Base-by-base conservation (phyloP, 495 filamentous ascomycete species). In the Aspergillus steynii region DNA sequence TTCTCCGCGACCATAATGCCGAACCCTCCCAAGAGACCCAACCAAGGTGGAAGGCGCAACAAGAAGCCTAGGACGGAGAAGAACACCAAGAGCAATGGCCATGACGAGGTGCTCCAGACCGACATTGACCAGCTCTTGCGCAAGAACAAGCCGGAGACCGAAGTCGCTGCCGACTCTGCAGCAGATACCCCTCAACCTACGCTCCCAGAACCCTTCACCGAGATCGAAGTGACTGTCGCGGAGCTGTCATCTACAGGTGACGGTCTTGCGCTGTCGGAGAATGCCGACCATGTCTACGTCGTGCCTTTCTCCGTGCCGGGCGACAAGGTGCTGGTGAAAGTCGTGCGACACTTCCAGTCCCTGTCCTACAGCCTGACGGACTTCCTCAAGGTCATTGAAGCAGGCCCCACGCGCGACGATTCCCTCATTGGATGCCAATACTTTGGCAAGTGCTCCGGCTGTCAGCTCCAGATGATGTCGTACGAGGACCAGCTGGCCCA, bases 401-500 rank as follows among this genome's bases (percentile, higher is more conserved):
- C 95, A 0, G 91, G 91, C 0, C 83, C 86, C 1, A 77, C 88
- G 46, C 87, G 95, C 63, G 86, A 97, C 62, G 92, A 97, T 68
- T 81, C 77, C 50, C 81, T 86, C 2, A 82, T 96, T 65, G 75
- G 81, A 50, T 99, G 95, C 80, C 79, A 83, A 65, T 98, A 98
- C 77, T 99, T 99, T 68, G 74, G 82, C 34, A 84, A 80, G 55
- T 99, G 95, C 72, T 91, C 90, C 0, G 95, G 95, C 4, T 99
- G 95, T 68, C 96, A 98, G 77, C 91, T 97, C 70, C 95, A 99
- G 74, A 97, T 97, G 92, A 85, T 99, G 58, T 84, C 91, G 48
- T 99, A 99, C 74, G 77, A 82, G 31, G 87, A 90, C 58, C 95
- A 99, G 71, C 82, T 99, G 31, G 82, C 79, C 34, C 89, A 92